These are phyloP conservation scores for Urochloa ruziziensis DNA, from an alignment of 176 grass and related monocot species.

Conservation along the genomic window DNA sequence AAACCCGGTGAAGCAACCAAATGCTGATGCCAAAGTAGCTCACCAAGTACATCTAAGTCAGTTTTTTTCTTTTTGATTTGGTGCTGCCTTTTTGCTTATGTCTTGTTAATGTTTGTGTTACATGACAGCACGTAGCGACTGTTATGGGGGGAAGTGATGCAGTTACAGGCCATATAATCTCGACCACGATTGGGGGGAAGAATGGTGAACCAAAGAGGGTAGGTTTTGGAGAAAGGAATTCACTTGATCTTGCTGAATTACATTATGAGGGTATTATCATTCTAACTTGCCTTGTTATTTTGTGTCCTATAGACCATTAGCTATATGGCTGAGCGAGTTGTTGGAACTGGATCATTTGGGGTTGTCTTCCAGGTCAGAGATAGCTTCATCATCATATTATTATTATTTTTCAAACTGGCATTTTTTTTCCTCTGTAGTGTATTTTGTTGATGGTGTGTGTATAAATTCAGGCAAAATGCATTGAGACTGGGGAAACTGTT, in stretches of 20 bases:
- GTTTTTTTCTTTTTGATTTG: background rate
- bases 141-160: constrained; percentile 50
- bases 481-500: constrained; percentile 75
- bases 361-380: constrained; percentile 71
- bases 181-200: constrained; percentile 73
- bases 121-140: constrained; percentile 40
- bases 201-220: constrained; percentile 67
- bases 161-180: constrained; percentile 73
- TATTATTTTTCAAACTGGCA: background rate
- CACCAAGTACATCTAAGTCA: background rate
- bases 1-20: background rate
- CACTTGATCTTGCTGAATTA: background rate
- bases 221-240: constrained; percentile 5
- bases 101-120: background rate
- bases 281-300: constrained; percentile 19
- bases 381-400: background rate
- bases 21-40: background rate
- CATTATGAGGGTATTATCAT: background rate
- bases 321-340: constrained; percentile 75
- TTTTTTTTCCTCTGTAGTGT: background rate
- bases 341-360: constrained; percentile 80
- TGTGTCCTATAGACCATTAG: constrained; percentile 56
- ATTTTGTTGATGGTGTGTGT: background rate
- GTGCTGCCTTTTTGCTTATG: constrained; percentile 5
- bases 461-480: constrained; percentile 68